Base-by-base conservation (phyloP, 2,329 filamentous ascomycete genomes). In the Penicillium olsonii region DNA sequence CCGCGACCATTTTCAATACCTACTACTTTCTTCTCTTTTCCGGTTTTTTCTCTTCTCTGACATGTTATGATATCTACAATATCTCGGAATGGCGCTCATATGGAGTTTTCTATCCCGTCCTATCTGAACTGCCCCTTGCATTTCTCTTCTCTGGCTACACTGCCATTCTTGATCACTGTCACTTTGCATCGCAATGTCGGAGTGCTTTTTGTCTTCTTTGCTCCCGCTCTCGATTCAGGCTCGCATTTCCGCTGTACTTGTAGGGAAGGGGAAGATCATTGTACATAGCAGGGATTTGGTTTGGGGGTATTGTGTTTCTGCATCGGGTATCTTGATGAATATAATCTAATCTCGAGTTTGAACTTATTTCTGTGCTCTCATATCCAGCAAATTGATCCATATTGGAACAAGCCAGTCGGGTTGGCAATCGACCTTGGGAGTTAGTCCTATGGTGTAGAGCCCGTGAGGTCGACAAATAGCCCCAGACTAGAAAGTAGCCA, bases 21-120 rank as follows among this genome's bases (percentile, higher is more conserved):
- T 48, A 24, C 22, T 24, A 20, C 26, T 18, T 27, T n/a, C 17
- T 2, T 20, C 22, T 20, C 37, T 29, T 19, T 37, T 42, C 12
- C 37, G 38, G 19, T 18, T 45, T 2, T 52, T 50, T 53, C 22
- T 38, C 42, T 22, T 7, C 41, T 34, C 17, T 54, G 40, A 22
- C 45, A 43, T 40, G 14, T 46, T 27, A 49, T 34, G 46, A 49
- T 45, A 49, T 45, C 35, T 38, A 27, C 35, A 10, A 31, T 10
- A 31, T 31, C 35, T 35, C 33, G 34, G 42, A 12, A n/a, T 12
- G 47, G 47, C 42, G 47, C 39, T 31, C 9, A 35, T 5, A 29
- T 12, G 47, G 47, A 40, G 37, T 45, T 45, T 10, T 26, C 19
- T 14, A 42, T 17, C 29, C 17, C 26, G 19, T 17, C 17, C 37